These are phyloP conservation scores for Rugonectria rugulosa DNA, from an alignment of 2,329 filamentous ascomycete genomes.

Conservation along the genomic window DNA sequence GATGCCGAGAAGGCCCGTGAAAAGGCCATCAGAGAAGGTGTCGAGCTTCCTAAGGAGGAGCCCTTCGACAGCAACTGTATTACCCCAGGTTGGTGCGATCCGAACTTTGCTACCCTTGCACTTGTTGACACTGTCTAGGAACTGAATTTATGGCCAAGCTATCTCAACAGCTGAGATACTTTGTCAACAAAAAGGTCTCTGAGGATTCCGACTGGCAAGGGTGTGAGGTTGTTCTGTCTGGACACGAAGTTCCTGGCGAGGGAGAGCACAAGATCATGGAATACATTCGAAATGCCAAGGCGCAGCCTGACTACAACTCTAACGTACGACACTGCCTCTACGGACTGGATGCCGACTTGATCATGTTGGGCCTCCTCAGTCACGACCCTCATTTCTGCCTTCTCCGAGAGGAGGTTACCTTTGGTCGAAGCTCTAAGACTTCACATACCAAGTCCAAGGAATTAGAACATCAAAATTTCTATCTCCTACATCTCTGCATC, in stretches of 20 bases:
- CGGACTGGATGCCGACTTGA: conserved; percentile 94
- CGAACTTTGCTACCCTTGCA: too few species aligned
- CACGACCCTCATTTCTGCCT: conserved; percentile 99
- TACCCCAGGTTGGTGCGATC: conserved; percentile 72
- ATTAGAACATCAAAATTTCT: conserved; percentile 98
- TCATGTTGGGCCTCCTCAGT: conserved; percentile 96
- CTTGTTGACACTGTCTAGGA: conserved; percentile 45
- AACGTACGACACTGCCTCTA: conserved; percentile 98
- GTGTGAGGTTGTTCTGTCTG: conserved; percentile 93
- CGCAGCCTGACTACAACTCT: conserved; percentile 88
- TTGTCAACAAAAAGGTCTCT: conserved; percentile 98
- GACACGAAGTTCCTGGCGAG: conserved; percentile 97
- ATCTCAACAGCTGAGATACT: conserved; percentile 93
- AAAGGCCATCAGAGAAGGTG: conserved; percentile 87
- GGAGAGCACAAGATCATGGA: conserved; percentile 99
- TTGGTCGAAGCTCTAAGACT: conserved; percentile 85
- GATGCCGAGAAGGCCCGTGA: conserved; percentile 90
- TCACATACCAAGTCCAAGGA: conserved; percentile 92
- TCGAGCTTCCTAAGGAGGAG: conserved; percentile 93
- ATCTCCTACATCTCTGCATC: conserved; percentile 94
- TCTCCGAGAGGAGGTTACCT: conserved; percentile 96
- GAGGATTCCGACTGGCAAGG: conserved; percentile 98
- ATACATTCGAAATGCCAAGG: conserved; percentile 97
- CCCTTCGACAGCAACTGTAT: conserved; percentile 99
- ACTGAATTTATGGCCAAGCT: conserved; percentile 98